Base-by-base conservation (phyloP, 2,329 filamentous ascomycete genomes). In the Pezicula rhizophila region DNA sequence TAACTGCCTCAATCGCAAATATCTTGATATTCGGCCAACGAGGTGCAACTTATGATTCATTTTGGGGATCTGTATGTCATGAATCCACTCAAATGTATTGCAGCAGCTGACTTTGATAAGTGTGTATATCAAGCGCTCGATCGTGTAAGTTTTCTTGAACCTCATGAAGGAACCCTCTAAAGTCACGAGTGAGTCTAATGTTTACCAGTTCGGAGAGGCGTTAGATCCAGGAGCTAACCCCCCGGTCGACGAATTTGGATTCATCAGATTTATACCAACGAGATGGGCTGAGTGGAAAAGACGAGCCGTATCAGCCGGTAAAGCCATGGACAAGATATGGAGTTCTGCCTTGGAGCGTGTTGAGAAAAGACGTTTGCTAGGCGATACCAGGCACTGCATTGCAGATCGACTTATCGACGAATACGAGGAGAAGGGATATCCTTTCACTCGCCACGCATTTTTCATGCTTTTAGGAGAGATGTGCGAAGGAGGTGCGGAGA, bases 231-330 rank as follows among this genome's bases (percentile, higher is more conserved):
- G 34, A n/a, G 37, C 34, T n/a, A 20, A 8, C 8, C 45, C 45
- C 11, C 45, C 45, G 17, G 45, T 47, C 6, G 45, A 47, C 25
- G 23, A 8, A n/a, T 47, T 47, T 31, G 34, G 10, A 14, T 40
- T 47, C 14, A 12, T 47, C 4, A 23, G 26, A 33, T 44, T 28
- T 18, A 6, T 44, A 10, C 42, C 43, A n/a, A 33, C 35, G 12
- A 6, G 14, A 7, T 8, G 35, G 6, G 10, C 15, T 11, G 8
- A 5, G 5, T 46, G 43, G 43, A 46, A 46, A 46, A 20, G 15
- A 18, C 7, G 18, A 37, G 43, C 43, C 5, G 23, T 17, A 33
- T n/a, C 23, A 12, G 11, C 26, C 3, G n/a, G 28, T 12, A 15
- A 45, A 20, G 42, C 33, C n/a, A 35, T 35, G 33, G 33, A 35